Evolutionary conservation across 2,329 filamentous ascomycete genomes (phyloP), one percentile per base, ranked within the genome.

Genomic region (Ceratocystis smalleyi): DNA sequence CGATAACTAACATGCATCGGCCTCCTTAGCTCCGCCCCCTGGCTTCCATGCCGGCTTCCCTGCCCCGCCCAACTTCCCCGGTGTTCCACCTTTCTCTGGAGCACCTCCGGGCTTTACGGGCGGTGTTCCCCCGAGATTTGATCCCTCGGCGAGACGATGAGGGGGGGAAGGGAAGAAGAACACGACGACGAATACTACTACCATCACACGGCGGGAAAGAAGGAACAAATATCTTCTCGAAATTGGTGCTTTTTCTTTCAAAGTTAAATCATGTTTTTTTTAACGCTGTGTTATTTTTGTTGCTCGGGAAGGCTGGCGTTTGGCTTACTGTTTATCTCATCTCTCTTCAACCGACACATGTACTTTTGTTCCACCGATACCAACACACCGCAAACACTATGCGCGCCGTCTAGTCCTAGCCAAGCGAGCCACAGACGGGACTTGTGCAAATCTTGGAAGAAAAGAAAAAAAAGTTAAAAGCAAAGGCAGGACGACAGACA

Each of bases 81-180:
- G 71, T 63, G 72, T 70, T 22, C 64, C 64, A 54, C 69, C 75
- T 68, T 72, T 75, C 71, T 70, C 77, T 65, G 78, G 78, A 71
- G 77, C 77, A 59, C 78, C 80, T 54, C 77, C 79, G 43, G 79
- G 79, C 22, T 82, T 81, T 72, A 77, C 74, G 67, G 76, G 77
- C 69, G 82, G 82, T 67, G 75, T 75, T 43, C 82, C 85, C 61
- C 86, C 87, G 66, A 88, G 88, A 68, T 92, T 92, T 77, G 87
- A 90, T 75, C 85, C 84, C 67, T 85, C 87, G 66, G 84, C 85
- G 63, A 79, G 82, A 74, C 77, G 81, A 77, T 84, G 77, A 67
- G 59, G 30, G 27, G 35, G 43, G 12, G 12, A 60, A 45, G 40
- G 63, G 49, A 61, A 19, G 40, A 59, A 59, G 43, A 61, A n/a